These are phyloP conservation scores for Botrytis tulipae DNA, from an alignment of 2,329 filamentous ascomycete species.

Conservation along the genomic window DNA sequence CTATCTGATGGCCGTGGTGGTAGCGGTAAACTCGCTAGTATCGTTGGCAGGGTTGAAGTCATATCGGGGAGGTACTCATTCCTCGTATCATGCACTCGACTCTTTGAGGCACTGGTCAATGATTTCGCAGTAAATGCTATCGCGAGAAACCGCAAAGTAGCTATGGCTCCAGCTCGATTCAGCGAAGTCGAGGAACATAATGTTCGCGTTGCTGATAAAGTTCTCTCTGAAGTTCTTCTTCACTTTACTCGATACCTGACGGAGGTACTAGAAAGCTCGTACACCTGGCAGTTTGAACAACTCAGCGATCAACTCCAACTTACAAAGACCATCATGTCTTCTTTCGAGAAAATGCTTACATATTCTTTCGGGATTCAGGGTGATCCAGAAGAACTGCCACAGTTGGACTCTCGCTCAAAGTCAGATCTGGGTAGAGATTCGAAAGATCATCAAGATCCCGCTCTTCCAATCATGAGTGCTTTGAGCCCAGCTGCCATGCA, in stretches of 20 bases:
- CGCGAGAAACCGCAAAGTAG: conserved; percentile 56
- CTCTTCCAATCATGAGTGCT: conserved; percentile 31
- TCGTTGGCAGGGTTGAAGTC: conserved; percentile 81
- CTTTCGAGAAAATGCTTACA: conserved; percentile 69
- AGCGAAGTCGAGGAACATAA: conserved; percentile 54
- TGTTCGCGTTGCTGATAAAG: conserved; percentile 74
- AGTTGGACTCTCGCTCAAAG: conserved; percentile 12
- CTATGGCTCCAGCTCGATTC: conserved; percentile 49
- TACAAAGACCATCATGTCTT: conserved; percentile 63
- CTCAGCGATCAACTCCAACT: conserved; percentile 68
- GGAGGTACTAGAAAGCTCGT: conserved; percentile 81
- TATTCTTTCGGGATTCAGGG: conserved; percentile 76
- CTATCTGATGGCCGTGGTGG: conserved; percentile 71
- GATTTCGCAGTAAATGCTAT: conserved; percentile 71
- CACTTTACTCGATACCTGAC: conserved; percentile 73
- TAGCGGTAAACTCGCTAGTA: conserved; percentile 69
- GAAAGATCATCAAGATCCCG: neutral
- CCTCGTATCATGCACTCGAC: conserved; percentile 66
- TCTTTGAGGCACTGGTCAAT: conserved; percentile 74
- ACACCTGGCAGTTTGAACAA: conserved; percentile 78
- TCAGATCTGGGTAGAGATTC: neutral
- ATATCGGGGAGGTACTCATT: conserved; percentile 74
- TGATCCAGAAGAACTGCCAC: conserved; percentile 44
- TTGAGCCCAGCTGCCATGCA: conserved; percentile 73
- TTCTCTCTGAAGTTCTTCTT: conserved; percentile 68